A percentile compares a stretch with the other conserved stretches of the same genome.
These are phyloP conservation scores for Oryza officinalis DNA, from an alignment of 176 grass and related monocot species.

Conservation along the genomic window DNA sequence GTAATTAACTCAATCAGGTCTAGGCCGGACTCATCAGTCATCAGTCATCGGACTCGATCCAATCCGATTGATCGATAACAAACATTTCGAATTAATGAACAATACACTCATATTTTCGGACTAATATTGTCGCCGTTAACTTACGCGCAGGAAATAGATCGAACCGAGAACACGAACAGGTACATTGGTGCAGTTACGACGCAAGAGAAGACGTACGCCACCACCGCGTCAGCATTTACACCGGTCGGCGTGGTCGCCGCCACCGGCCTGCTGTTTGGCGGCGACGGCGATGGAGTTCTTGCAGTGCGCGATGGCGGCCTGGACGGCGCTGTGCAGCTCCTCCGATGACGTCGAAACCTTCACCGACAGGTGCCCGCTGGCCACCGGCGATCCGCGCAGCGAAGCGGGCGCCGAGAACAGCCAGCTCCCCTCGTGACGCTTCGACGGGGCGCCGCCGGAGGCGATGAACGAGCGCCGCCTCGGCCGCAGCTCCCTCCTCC, in stretches of 20 bases:
- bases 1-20: too few species aligned
- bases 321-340: constrained; percentile 86
- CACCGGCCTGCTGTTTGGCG: neutral
- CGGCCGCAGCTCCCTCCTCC: constrained; percentile 27
- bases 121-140: too few species aligned
- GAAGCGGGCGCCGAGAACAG: constrained; percentile 68
- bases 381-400: constrained; percentile 56
- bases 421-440: neutral
- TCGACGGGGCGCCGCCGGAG: constrained; percentile 13
- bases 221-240: constrained; percentile 36
- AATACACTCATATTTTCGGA: too few species aligned
- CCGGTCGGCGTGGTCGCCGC: neutral
- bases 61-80: too few species aligned
- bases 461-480: constrained; percentile 55
- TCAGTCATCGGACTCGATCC: too few species aligned
- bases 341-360: constrained; percentile 54
- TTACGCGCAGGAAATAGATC: too few species aligned
- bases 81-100: too few species aligned
- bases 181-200: neutral
- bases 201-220: neutral
- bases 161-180: neutral
- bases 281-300: constrained; percentile 71
- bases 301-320: constrained; percentile 97
- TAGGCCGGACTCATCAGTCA: too few species aligned
- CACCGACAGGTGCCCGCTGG: constrained; percentile 59